phyloP scores from a whole-genome alignment of 441 rosid genomes.

The Populus hybrid region DNA sequence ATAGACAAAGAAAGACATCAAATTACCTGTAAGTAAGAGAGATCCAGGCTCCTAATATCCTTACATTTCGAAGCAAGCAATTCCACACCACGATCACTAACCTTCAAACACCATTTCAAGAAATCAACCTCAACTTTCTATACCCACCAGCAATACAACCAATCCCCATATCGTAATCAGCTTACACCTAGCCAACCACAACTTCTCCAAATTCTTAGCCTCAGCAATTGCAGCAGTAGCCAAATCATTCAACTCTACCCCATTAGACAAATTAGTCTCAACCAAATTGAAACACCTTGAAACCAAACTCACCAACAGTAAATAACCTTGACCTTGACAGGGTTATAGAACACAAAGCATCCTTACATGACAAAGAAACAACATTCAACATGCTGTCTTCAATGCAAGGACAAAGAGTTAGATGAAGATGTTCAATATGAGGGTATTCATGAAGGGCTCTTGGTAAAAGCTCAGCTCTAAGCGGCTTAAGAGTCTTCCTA shows the following conservation, averaged over 20 bases:
- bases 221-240: slow-evolving; percentile 64
- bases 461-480: slow-evolving; percentile 61
- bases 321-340: slow-evolving; percentile 66
- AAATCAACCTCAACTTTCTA: slow-evolving; percentile 50
- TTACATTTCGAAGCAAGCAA: slow-evolving; percentile 80
- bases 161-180: slow-evolving; percentile 82
- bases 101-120: slow-evolving; percentile 87
- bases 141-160: slow-evolving; percentile 93
- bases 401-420: slow-evolving; percentile 76
- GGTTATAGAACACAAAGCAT: slow-evolving; percentile 49
- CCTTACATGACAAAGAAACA: slow-evolving; percentile 36
- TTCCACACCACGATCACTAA: slow-evolving; percentile 79
- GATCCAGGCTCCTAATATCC: slow-evolving; percentile 68
- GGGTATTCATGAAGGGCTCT: slow-evolving; percentile 58
- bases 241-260: slow-evolving; percentile 64
- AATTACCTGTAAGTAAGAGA: slow-evolving; percentile 80
- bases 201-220: slow-evolving; percentile 63
- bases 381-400: slow-evolving; percentile 42
- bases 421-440: slow-evolving; percentile 51
- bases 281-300: slow-evolving; percentile 51
- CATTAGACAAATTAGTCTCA: slow-evolving; percentile 70
- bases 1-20: background rate
- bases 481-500: slow-evolving; percentile 59
- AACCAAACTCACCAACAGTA: slow-evolving; percentile 46
- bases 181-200: slow-evolving; percentile 84